Evolutionary conservation across 2,329 filamentous ascomycete genomes (phyloP).

Genomic region (Colletotrichum sp.): DNA sequence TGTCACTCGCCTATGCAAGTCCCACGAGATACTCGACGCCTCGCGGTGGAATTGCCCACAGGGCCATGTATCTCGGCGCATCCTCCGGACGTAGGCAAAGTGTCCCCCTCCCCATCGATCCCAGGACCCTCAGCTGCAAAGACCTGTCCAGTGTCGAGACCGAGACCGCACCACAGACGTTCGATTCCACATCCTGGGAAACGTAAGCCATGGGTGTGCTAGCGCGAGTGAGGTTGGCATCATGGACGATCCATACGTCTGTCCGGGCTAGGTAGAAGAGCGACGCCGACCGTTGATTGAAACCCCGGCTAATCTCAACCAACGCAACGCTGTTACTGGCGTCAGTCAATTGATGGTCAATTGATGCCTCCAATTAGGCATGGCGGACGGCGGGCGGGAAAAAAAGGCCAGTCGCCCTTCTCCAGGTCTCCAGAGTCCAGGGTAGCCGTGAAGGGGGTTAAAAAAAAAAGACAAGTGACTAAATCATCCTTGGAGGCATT

Average conservation of each 20-base stretch:
- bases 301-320: background rate
- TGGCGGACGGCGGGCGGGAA: background rate
- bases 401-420: background rate
- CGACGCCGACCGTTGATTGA: background rate
- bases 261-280: background rate
- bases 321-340: background rate
- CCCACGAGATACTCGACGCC: background rate
- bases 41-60: background rate
- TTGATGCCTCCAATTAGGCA: background rate
- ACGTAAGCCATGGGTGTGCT: background rate
- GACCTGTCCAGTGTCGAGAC: background rate
- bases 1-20: slow-evolving; percentile 13
- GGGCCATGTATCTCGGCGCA: background rate
- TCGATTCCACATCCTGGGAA: background rate
- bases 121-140: background rate
- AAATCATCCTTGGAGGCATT: background rate
- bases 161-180: background rate
- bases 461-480: background rate
- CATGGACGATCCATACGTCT: background rate
- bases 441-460: background rate
- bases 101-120: background rate
- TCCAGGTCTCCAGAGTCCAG: background rate
- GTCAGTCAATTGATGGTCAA: background rate
- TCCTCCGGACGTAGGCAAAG: background rate
- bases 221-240: background rate